Evolutionary conservation across 169 alveolate species (phyloP).

Genomic region (Plasmodium knowlesi): DNA sequence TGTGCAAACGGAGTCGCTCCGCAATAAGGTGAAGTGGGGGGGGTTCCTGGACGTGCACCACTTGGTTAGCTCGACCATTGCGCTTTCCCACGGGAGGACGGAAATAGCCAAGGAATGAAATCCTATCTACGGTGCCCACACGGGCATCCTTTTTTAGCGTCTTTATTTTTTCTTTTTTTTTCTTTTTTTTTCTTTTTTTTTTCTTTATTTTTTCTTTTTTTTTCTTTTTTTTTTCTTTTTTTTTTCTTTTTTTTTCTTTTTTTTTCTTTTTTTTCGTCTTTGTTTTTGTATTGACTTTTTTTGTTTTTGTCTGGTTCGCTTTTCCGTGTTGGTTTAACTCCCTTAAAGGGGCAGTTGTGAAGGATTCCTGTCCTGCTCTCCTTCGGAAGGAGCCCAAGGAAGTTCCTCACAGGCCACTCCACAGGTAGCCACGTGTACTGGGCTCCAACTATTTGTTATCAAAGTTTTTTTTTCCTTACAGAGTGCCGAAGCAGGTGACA

Average conservation of each 20-base stretch:
- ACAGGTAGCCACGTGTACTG: too few species aligned
- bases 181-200: neutral
- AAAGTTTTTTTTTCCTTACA: too few species aligned
- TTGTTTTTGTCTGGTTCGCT: neutral
- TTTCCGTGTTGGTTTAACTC: neutral
- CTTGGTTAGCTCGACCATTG: neutral
- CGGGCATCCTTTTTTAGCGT: neutral
- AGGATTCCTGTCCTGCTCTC: too few species aligned
- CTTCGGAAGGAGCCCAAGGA: too few species aligned
- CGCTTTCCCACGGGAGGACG: neutral
- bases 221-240: neutral
- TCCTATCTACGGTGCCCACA: too few species aligned
- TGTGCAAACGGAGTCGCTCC: neutral
- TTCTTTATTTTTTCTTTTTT: neutral
- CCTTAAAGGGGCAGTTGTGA: neutral
- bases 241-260: neutral
- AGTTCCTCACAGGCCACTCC: too few species aligned
- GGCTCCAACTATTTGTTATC: too few species aligned
- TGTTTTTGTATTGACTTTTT: neutral
- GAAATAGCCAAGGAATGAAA: too few species aligned
- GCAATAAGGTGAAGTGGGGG: slow-evolving; percentile 32
- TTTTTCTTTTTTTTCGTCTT: neutral
- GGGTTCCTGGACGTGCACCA: slow-evolving; percentile 16
- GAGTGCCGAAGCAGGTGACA: too few species aligned
- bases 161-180: too few species aligned